Evolutionary conservation across 805 yeast genomes (phyloP).

Genomic region (Lachancea quebecensis): DNA sequence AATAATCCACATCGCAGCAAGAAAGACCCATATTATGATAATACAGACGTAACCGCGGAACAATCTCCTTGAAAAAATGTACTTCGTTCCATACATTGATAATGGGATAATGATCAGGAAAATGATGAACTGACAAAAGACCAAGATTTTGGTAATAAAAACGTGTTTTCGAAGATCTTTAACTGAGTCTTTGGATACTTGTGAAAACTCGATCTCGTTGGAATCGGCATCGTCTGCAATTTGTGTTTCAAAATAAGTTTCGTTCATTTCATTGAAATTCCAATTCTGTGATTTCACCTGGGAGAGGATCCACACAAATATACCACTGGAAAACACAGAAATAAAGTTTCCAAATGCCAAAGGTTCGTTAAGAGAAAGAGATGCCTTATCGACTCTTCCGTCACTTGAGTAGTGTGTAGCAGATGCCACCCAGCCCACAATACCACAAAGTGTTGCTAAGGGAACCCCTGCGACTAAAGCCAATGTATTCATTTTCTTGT

Average conservation of each 20-base stretch:
- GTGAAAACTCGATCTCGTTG: neutral
- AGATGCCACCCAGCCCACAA: slow-evolving; percentile 1
- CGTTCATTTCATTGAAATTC: neutral
- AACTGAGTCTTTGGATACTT: neutral
- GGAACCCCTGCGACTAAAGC: neutral
- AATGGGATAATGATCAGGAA: slow-evolving; percentile 1
- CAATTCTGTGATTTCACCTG: neutral
- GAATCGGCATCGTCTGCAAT: slow-evolving; percentile 2
- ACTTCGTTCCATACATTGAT: slow-evolving; percentile 2
- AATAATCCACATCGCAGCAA: slow-evolving; percentile 1
- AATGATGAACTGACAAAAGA: neutral
- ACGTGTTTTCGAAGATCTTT: neutral
- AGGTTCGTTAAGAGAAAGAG: neutral
- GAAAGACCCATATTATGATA: neutral
- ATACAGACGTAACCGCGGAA: slow-evolving; percentile 1
- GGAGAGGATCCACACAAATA: neutral
- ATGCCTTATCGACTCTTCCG: neutral
- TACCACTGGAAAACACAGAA: neutral
- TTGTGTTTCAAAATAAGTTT: neutral
- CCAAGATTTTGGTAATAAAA: neutral
- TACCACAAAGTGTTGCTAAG: neutral
- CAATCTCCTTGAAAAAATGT: neutral
- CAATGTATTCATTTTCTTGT: neutral
- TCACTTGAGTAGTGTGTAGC: neutral
- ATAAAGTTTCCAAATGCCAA: slow-evolving; percentile 3